phyloP scores from a whole-genome alignment of 2,329 filamentous ascomycete genomes.

The Drechslera avenae region DNA sequence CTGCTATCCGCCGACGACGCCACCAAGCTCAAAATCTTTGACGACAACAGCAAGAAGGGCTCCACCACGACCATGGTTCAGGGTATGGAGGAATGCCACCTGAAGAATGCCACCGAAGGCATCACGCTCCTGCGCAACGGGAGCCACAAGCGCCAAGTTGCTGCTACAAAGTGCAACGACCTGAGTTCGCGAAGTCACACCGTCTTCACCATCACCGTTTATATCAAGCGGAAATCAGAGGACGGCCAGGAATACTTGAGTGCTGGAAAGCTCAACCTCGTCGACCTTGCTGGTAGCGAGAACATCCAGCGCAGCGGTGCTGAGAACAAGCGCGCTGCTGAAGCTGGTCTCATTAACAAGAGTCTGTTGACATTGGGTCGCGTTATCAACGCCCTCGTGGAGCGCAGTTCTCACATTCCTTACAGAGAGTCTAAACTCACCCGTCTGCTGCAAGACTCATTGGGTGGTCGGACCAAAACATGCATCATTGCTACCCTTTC shows the following conservation, averaged over 20 bases:
- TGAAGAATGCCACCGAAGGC: conserved; percentile 81
- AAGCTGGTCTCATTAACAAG: conserved; percentile 98
- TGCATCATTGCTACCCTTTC: conserved; percentile 98
- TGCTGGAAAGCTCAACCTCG: conserved; percentile 91
- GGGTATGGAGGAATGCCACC: conserved; percentile 96
- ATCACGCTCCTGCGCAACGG: conserved; percentile 88
- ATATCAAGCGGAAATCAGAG: conserved; percentile 80
- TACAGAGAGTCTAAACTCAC: conserved; percentile 96
- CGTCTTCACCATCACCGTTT: conserved; percentile 93
- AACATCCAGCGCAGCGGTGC: conserved; percentile 97
- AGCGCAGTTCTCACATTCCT: conserved; percentile 87
- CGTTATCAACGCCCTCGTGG: conserved; percentile 96
- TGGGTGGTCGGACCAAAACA: conserved; percentile 94
- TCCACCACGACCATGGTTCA: conserved; percentile 86
- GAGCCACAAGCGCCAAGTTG: conserved; percentile 94
- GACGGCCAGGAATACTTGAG: conserved; percentile 88
- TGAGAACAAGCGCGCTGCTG: conserved; percentile 95
- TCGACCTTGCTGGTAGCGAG: conserved; percentile 95
- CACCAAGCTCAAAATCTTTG: conserved; percentile 91
- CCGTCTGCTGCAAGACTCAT: conserved; percentile 89
- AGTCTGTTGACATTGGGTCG: conserved; percentile 91
- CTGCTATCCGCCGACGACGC: conserved; percentile 81
- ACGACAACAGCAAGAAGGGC: conserved; percentile 84
- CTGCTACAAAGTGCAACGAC: conserved; percentile 99
- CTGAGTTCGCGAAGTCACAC: conserved; percentile 96